Conservation (phyloP, 257 asterid species). For the Solanum commersonii region DNA sequence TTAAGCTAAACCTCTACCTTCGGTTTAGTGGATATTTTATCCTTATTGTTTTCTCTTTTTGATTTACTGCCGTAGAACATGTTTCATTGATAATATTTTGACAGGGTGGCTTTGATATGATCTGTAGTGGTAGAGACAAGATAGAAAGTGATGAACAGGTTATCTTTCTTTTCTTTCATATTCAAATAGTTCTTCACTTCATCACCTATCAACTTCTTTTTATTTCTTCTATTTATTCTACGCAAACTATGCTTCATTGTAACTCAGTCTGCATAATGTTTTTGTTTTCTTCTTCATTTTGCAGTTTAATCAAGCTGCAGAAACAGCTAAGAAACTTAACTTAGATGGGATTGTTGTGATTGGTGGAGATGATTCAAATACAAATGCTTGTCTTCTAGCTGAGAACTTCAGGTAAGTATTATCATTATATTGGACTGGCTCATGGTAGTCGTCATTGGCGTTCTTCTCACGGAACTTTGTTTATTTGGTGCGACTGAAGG, state of each 20-base stretch:
- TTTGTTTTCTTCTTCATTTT: not conserved
- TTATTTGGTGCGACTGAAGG: constrained; percentile 14
- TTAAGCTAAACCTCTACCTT: not conserved
- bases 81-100: not conserved
- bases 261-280: not conserved
- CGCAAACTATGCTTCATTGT: not conserved
- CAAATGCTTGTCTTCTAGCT: constrained; percentile 97
- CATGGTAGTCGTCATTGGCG: not conserved
- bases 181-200: not conserved
- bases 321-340: constrained; percentile 84
- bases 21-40: not conserved
- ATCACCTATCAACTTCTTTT: not conserved
- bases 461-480: not conserved
- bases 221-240: not conserved
- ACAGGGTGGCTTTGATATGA: constrained; percentile 99
- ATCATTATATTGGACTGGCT: not conserved
- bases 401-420: constrained; percentile 50
- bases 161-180: not conserved
- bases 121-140: constrained; percentile 97
- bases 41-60: not conserved
- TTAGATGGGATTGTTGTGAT: constrained; percentile 95
- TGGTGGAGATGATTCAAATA: constrained; percentile 99
- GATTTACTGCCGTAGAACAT: not conserved
- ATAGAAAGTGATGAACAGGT: constrained; percentile 99
- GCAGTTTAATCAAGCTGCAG: constrained; percentile 96